Percentiles rank a stretch among this genome's conserved stretches.
These are phyloP conservation scores for Colletotrichum euphorbiae DNA, from an alignment of 2,329 filamentous ascomycete genomes.

Conservation along the genomic window DNA sequence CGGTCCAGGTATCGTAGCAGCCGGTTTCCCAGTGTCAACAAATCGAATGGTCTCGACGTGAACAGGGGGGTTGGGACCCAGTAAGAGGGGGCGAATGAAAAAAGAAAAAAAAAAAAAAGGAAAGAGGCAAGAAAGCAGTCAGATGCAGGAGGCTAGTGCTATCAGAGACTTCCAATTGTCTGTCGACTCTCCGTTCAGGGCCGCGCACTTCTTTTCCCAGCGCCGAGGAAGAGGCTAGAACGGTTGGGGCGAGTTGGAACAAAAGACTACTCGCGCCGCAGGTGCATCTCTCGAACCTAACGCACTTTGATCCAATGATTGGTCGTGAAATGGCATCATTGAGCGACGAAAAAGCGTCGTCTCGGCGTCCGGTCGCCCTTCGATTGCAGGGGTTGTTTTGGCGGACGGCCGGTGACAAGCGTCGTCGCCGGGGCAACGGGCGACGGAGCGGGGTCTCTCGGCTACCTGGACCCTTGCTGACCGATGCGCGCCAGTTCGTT, in stretches of 20 bases:
- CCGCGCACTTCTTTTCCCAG: neutral
- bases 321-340: constrained; percentile 24
- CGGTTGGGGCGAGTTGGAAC: constrained; percentile 10
- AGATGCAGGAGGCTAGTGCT: neutral
- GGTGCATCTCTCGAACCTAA: neutral
- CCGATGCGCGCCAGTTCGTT: neutral
- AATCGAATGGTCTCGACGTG: constrained; percentile 28
- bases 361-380: neutral
- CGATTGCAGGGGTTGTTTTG: constrained; percentile 23
- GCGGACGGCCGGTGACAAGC: constrained; percentile 17
- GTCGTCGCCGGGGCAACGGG: constrained; percentile 17
- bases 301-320: constrained; percentile 15
- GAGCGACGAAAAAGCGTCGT: neutral
- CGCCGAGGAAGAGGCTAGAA: neutral
- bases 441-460: neutral
- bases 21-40: constrained; percentile 29
- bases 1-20: neutral
- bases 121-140: neutral
- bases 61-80: constrained; percentile 22
- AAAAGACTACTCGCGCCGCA: constrained; percentile 17
- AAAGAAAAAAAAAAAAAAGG: neutral
- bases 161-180: neutral
- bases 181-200: neutral
- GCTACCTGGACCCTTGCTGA: constrained; percentile 13
- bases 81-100: neutral